Evolutionary conservation across 1,139 yeast genomes (phyloP).

Genomic region (Zygotorulaspora mrakii): DNA sequence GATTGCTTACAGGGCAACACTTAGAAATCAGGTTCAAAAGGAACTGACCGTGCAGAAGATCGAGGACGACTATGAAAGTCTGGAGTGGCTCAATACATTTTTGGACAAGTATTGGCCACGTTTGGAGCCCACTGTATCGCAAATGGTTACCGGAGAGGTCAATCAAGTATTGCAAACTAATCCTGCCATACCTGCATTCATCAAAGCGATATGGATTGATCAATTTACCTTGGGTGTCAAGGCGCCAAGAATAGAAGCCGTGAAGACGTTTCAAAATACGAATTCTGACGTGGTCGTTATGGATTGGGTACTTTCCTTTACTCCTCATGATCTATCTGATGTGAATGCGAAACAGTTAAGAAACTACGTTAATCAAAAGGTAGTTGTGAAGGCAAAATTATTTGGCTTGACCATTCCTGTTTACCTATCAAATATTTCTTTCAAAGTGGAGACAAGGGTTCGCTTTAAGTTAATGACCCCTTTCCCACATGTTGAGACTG

Average conservation of each 20-base stretch:
- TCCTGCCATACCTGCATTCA: conserved; percentile 75
- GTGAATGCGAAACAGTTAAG: conserved; percentile 78
- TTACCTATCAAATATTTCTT: conserved; percentile 57
- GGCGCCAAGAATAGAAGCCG: conserved; percentile 88
- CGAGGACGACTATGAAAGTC: conserved; percentile 84
- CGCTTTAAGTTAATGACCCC: conserved; percentile 84
- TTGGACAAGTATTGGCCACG: conserved; percentile 87
- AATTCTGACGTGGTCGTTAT: conserved; percentile 88
- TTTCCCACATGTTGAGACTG: conserved; percentile 90
- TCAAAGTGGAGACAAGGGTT: conserved; percentile 67
- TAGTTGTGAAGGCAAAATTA: conserved; percentile 61
- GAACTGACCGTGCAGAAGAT: conserved; percentile 75
- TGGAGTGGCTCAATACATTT: conserved; percentile 92
- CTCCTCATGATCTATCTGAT: conserved; percentile 86
- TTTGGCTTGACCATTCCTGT: conserved; percentile 68
- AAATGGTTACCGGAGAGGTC: conserved; percentile 77
- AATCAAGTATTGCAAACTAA: conserved; percentile 73
- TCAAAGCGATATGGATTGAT: conserved; percentile 79
- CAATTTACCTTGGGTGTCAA: conserved; percentile 89
- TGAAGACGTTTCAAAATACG: conserved; percentile 83
- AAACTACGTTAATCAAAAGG: conserved; percentile 75
- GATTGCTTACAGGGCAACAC: conserved; percentile 66
- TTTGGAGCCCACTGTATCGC: conserved; percentile 86
- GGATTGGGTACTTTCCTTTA: conserved; percentile 91
- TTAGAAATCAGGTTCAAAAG: conserved; percentile 79